Evolutionary conservation across 169 alveolate species (phyloP).

Genomic region (Eimeria zaria): DNA sequence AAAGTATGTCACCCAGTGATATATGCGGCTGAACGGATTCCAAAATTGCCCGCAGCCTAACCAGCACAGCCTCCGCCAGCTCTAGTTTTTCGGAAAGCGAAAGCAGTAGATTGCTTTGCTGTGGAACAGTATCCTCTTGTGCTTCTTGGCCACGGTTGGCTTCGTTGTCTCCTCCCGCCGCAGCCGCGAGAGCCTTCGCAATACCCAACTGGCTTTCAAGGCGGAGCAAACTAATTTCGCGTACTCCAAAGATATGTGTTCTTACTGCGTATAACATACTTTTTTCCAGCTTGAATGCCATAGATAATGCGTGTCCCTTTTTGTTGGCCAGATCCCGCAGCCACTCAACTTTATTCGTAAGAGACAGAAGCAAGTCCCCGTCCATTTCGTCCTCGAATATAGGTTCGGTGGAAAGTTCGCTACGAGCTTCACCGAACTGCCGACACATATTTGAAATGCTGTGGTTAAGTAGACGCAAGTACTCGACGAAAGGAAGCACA

Average conservation of each 20-base stretch:
- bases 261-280: background rate
- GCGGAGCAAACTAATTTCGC: background rate
- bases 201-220: slow-evolving; percentile 10
- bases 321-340: background rate
- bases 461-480: background rate
- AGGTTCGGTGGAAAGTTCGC: background rate
- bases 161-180: background rate
- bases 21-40: background rate
- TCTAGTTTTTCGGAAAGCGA: background rate
- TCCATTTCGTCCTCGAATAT: background rate
- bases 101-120: background rate
- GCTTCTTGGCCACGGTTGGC: background rate
- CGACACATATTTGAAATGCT: background rate
- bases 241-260: background rate
- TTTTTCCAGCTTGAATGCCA: background rate
- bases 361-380: background rate
- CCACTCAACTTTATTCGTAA: slow-evolving; percentile 19
- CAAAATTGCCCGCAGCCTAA: background rate
- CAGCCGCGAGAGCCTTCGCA: slow-evolving; percentile 15
- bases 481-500: background rate
- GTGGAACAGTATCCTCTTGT: background rate
- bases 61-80: slow-evolving; percentile 13
- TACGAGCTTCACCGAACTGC: background rate
- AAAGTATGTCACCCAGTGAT: slow-evolving; percentile 14
- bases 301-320: background rate